A percentile compares a stretch with the other conserved stretches of the same genome.
Conservation (phyloP, 176 grass and related monocot genomes). For the Lolium perenne region DNA sequence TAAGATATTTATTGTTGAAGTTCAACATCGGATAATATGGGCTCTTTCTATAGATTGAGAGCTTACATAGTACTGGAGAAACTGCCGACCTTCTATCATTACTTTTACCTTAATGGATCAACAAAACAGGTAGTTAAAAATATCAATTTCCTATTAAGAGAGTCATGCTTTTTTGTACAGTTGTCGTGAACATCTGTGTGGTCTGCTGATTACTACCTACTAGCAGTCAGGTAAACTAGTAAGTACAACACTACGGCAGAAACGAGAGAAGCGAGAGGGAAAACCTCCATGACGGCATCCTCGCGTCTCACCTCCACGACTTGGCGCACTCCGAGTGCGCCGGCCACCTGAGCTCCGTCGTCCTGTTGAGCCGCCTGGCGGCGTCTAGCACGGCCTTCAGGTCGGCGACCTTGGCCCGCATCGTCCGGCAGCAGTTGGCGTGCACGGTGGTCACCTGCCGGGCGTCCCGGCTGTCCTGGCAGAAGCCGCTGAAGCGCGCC, state of each 20-base stretch:
- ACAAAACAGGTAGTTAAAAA: neutral
- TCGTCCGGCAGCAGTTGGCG: constrained; percentile 78
- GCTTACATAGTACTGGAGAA: neutral
- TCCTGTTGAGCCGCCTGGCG: constrained; percentile 15
- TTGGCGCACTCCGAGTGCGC: constrained; percentile 37
- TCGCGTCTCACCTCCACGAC: constrained; percentile 35
- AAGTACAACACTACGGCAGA: neutral
- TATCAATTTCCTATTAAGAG: neutral
- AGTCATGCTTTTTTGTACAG: neutral
- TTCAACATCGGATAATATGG: neutral
- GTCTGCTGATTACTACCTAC: neutral
- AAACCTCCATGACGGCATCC: neutral
- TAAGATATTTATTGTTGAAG: neutral
- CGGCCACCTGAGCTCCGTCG: constrained; percentile 37
- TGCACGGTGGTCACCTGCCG: constrained; percentile 71
- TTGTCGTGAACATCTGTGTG: neutral
- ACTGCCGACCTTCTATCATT: neutral
- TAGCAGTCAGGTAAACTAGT: neutral
- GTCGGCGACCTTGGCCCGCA: constrained; percentile 70
- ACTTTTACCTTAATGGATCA: neutral
- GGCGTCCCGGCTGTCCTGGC: constrained; percentile 60
- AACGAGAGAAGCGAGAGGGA: neutral
- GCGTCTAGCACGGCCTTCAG: constrained; percentile 50
- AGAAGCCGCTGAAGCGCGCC: constrained; percentile 76
- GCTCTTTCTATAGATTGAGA: neutral